Evolutionary conservation across 305 asterid species (phyloP).

Genomic region (Fraxinus sp.): DNA sequence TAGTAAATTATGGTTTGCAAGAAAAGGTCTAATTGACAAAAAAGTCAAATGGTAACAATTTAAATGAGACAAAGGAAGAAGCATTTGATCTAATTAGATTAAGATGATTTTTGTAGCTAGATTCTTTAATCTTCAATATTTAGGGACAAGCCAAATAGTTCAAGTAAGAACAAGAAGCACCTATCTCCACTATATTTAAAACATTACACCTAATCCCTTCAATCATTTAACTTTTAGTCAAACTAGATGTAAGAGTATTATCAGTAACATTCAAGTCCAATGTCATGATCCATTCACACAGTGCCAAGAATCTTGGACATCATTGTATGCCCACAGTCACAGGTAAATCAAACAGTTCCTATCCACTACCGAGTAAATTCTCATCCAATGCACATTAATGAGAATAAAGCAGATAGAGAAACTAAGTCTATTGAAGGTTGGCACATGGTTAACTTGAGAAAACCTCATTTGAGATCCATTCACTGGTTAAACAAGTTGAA

Average conservation of each 20-base stretch:
- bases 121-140: background rate
- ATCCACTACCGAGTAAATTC: background rate
- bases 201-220: background rate
- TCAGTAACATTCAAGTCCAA: background rate
- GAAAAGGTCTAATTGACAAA: background rate
- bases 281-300: background rate
- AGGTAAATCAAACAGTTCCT: background rate
- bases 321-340: background rate
- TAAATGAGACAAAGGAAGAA: background rate
- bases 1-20: background rate
- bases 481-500: background rate
- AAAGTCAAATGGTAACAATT: background rate
- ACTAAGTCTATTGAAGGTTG: background rate
- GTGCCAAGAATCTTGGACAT: background rate
- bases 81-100: background rate
- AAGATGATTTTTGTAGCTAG: background rate
- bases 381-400: background rate
- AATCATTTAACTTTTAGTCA: background rate
- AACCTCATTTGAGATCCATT: background rate
- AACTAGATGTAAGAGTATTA: background rate
- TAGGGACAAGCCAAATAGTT: background rate
- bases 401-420: background rate
- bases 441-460: background rate
- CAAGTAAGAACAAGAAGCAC: background rate
- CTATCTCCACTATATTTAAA: background rate